Conservation (phyloP, 257 asterid genomes). For the Gardenia jasminoides region DNA sequence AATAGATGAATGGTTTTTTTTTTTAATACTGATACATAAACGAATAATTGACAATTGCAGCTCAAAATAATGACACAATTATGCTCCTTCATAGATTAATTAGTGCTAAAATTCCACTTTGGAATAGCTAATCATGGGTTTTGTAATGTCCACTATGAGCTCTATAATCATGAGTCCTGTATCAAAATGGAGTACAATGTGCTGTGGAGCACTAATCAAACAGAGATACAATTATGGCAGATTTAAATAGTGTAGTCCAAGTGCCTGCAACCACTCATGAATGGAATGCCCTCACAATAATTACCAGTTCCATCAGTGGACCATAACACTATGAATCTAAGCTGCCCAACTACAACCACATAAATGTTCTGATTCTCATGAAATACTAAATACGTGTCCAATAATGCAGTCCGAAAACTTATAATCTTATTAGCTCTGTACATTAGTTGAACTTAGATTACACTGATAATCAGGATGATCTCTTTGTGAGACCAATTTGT, state of each 20-base stretch:
- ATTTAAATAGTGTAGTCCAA: neutral
- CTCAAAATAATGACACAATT: neutral
- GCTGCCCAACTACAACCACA: neutral
- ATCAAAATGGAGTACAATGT: slow-evolving; percentile 1
- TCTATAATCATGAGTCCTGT: neutral
- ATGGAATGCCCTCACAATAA: neutral
- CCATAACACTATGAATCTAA: slow-evolving; percentile 3
- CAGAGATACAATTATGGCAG: slow-evolving; percentile 11
- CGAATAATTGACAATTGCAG: neutral
- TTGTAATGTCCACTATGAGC: neutral
- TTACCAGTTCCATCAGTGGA: slow-evolving; percentile 3
- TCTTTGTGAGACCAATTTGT: neutral
- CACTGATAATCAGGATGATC: neutral
- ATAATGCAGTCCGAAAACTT: slow-evolving; percentile 10
- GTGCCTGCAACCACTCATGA: neutral
- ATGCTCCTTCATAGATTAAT: neutral
- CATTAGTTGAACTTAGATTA: neutral
- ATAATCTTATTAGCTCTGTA: neutral
- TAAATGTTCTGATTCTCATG: slow-evolving; percentile 10
- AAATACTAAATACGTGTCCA: neutral
- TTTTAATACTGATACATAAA: too few relatives aligned
- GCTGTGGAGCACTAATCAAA: neutral
- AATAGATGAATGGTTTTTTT: too few relatives aligned
- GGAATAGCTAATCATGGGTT: slow-evolving; percentile 1
- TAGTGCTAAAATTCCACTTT: slow-evolving; percentile 2